Evolutionary conservation across 495 filamentous ascomycete genomes (phyloP).

Genomic region (Usnea hakonensis): DNA sequence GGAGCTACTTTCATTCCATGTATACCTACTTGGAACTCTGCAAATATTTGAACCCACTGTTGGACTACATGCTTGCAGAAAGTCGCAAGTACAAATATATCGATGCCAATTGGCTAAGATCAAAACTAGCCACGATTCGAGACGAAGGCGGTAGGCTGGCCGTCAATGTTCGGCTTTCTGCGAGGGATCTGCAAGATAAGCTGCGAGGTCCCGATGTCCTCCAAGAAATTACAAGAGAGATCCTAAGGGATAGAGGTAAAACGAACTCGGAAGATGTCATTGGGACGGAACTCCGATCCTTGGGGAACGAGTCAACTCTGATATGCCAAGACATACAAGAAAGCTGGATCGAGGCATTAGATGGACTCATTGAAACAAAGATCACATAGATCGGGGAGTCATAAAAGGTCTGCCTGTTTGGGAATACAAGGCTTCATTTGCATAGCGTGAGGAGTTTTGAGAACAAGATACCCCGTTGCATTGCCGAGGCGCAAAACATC

Average conservation of each 20-base stretch:
- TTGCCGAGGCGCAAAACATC: not conserved
- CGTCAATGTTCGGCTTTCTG: not conserved
- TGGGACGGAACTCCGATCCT: conserved; percentile 2
- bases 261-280: conserved; percentile 2
- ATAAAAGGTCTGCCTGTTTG: not conserved
- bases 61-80: conserved; percentile 7
- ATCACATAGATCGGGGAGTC: not conserved
- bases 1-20: conserved; percentile 6
- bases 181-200: not conserved
- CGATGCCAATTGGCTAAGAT: not conserved
- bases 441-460: conserved; percentile 3
- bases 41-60: not conserved
- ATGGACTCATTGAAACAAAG: conserved; percentile 16
- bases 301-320: conserved; percentile 3
- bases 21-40: conserved; percentile 8
- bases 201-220: not conserved
- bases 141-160: not conserved
- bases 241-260: not conserved
- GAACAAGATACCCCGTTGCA: conserved; percentile 7
- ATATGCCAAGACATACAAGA: conserved; percentile 10
- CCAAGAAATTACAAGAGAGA: not conserved
- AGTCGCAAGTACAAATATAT: not conserved
- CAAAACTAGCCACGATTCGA: not conserved
- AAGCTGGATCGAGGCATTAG: conserved; percentile 20
- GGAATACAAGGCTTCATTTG: not conserved